Conservation (phyloP, 2,329 filamentous ascomycete species). For the Hawksworthiomyces lignivorus region DNA sequence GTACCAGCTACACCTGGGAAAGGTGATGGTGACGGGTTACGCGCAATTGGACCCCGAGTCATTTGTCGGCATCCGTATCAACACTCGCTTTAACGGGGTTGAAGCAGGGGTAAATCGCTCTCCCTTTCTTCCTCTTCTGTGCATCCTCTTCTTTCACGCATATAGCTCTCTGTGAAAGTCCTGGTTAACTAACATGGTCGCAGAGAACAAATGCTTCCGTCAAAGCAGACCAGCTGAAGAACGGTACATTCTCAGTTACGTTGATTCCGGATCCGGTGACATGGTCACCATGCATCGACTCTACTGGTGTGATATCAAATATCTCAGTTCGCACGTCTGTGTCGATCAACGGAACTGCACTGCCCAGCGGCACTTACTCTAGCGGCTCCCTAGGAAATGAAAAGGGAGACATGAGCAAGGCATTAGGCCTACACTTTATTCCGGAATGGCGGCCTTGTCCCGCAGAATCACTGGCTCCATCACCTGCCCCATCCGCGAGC, state of each 20-base stretch:
- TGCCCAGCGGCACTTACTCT: conserved; percentile 11
- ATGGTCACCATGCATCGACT: conserved; percentile 16
- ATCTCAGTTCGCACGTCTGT: conserved; percentile 14
- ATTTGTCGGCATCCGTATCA: conserved; percentile 12
- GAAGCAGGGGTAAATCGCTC: conserved; percentile 15
- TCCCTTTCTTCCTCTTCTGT: too few species aligned
- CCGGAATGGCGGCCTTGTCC: conserved; percentile 16
- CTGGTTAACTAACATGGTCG: too few species aligned
- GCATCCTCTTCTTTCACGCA: too few species aligned
- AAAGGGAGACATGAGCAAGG: conserved; percentile 12
- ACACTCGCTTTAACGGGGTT: conserved; percentile 13
- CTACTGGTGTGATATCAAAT: conserved; percentile 12
- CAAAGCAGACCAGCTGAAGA: conserved; percentile 8
- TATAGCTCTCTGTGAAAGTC: too few species aligned
- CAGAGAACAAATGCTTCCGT: conserved; percentile 9
- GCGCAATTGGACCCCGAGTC: conserved; percentile 13
- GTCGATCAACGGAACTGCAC: conserved; percentile 13
- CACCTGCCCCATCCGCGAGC: background rate
- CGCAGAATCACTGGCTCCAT: background rate
- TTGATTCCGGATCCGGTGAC: conserved; percentile 11
- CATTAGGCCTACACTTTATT: conserved; percentile 14
- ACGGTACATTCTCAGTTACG: conserved; percentile 8
- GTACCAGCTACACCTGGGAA: conserved; percentile 17
- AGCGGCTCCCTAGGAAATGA: conserved; percentile 13
- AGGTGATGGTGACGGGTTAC: conserved; percentile 13